phyloP scores from a whole-genome alignment of 2,329 filamentous ascomycete species.

The Ustilaginoidea virens region DNA sequence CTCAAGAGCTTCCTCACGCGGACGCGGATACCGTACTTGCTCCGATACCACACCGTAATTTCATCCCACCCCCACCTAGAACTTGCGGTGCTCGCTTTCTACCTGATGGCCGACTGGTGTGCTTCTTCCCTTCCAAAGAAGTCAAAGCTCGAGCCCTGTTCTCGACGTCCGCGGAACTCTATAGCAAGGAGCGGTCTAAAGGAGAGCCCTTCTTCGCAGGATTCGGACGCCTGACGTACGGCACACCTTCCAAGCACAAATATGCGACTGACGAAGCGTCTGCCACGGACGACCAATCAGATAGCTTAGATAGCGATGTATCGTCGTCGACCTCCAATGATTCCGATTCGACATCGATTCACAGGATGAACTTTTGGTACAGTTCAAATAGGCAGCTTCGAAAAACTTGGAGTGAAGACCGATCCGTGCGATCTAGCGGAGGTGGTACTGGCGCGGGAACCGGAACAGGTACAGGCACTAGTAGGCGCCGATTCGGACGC shows the following conservation, averaged over 20 bases:
- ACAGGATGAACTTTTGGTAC: constrained; percentile 42
- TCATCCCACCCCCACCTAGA: constrained; percentile 40
- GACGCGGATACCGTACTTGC: constrained; percentile 38
- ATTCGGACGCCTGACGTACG: constrained; percentile 38
- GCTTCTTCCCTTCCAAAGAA: constrained; percentile 56
- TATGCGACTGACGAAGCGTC: constrained; percentile 33
- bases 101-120: constrained; percentile 45
- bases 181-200: constrained; percentile 31
- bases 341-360: constrained; percentile 48
- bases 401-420: constrained; percentile 40
- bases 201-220: constrained; percentile 41
- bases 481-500: constrained; percentile 29
- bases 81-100: constrained; percentile 47
- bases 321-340: constrained; percentile 38
- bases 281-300: constrained; percentile 32
- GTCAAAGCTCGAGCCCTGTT: constrained; percentile 38
- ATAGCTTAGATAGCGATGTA: constrained; percentile 32
- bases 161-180: constrained; percentile 27
- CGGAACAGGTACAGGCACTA: constrained; percentile 35
- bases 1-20: constrained; percentile 41
- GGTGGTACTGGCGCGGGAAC: constrained; percentile 36
- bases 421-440: constrained; percentile 43
- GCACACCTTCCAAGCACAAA: constrained; percentile 31
- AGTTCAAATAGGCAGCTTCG: constrained; percentile 34
- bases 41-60: constrained; percentile 32